Percentiles rank a stretch among this genome's conserved stretches.
Conservation (phyloP, 2,329 filamentous ascomycete species). For the Ascosphaera apis region DNA sequence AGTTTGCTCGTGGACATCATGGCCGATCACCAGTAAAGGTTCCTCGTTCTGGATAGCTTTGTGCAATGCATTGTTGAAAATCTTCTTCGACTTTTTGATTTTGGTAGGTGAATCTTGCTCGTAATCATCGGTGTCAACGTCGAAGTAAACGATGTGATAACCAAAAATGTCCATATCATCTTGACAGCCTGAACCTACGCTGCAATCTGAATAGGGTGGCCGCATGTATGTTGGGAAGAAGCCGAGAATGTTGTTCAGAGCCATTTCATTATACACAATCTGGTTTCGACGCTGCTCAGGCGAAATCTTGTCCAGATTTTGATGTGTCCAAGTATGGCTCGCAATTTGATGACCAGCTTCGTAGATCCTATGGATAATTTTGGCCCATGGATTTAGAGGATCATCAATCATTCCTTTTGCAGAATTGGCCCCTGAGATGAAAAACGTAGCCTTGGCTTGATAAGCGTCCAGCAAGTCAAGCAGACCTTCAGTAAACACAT, state of each 20-base stretch:
- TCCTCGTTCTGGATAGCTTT: conserved; percentile 9
- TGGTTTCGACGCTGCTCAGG: conserved; percentile 17
- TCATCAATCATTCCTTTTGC: conserved; percentile 22
- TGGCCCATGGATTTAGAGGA: conserved; percentile 16
- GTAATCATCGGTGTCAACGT: conserved; percentile 26
- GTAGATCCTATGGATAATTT: conserved; percentile 19
- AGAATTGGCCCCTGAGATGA: conserved; percentile 31
- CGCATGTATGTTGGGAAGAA: conserved; percentile 30
- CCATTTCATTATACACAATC: conserved; percentile 25
- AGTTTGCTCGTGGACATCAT: conserved; percentile 21
- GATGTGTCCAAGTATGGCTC: conserved; percentile 30
- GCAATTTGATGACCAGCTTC: conserved; percentile 26
- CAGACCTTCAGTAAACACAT: conserved; percentile 35
- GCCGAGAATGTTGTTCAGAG: conserved; percentile 24
- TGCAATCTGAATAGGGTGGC: conserved; percentile 25
- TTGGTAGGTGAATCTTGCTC: conserved; percentile 15
- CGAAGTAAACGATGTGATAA: conserved; percentile 26
- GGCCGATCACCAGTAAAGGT: conserved; percentile 20
- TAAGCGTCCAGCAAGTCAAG: conserved; percentile 37
- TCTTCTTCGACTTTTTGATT: conserved; percentile 19
- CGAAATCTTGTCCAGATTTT: conserved; percentile 20
- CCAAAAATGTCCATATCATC: conserved; percentile 22
- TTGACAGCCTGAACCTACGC: conserved; percentile 15
- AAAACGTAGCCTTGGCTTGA: conserved; percentile 43
- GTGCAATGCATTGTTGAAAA: conserved; percentile 15